A percentile compares a stretch with the other conserved stretches of the same genome.
These are phyloP conservation scores for Alternaria sp. DNA, from an alignment of 2,329 filamentous ascomycete species.

Conservation along the genomic window DNA sequence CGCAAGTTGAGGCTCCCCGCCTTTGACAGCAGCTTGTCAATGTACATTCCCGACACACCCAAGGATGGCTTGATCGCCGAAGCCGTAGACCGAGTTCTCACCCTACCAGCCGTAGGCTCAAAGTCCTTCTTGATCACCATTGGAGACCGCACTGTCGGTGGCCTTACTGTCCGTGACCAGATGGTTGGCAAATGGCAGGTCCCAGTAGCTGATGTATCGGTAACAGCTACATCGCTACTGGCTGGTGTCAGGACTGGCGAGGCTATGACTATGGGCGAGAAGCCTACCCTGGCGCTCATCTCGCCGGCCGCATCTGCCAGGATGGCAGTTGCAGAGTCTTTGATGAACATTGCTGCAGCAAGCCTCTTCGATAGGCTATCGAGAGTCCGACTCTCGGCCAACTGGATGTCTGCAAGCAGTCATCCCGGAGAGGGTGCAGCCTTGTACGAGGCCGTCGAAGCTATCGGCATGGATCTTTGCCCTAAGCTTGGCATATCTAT, in stretches of 20 bases:
- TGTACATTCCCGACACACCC: conserved; percentile 66
- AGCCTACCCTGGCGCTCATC: conserved; percentile 85
- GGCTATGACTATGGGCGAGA: conserved; percentile 98
- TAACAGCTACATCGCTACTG: conserved; percentile 82
- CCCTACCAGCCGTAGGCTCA: conserved; percentile 88
- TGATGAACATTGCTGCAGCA: conserved; percentile 91
- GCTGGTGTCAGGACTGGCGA: conserved; percentile 79
- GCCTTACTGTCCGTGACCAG: conserved; percentile 86
- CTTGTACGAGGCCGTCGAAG: conserved; percentile 90
- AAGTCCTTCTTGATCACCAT: conserved; percentile 98
- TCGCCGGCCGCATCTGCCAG: conserved; percentile 87
- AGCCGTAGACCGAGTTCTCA: conserved; percentile 81
- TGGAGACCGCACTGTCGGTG: conserved; percentile 88
- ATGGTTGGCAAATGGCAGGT: conserved; percentile 97
- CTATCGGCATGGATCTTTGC: conserved; percentile 91
- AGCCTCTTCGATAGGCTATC: conserved; percentile 74
- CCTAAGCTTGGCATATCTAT: conserved; percentile 90
- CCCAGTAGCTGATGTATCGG: conserved; percentile 91
- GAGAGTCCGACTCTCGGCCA: conserved; percentile 87
- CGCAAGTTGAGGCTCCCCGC: conserved; percentile 69
- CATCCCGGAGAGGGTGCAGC: conserved; percentile 92
- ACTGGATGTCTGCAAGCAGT: conserved; percentile 98
- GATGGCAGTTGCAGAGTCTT: conserved; percentile 93
- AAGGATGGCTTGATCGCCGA: conserved; percentile 64
- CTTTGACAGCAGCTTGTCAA: conserved; percentile 78